Conservation (phyloP, 768 basidiomycete genomes). For the Lenzites betulinus region DNA sequence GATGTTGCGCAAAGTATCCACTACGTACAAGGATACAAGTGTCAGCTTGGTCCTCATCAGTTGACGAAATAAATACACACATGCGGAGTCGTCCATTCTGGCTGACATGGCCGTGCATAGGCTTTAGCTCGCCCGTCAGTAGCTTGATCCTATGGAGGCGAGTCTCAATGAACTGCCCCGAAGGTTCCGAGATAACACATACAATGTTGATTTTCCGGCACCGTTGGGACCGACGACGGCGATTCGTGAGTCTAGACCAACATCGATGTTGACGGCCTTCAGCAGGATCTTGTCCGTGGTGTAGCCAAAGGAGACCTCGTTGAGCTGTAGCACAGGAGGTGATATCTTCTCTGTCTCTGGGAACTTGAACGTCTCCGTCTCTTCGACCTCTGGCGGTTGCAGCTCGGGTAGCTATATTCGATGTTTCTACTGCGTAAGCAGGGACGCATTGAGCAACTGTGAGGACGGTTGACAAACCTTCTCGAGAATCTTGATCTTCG, state of each 20-base stretch:
- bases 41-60: not conserved
- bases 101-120: slow-evolving; percentile 76
- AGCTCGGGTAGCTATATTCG: slow-evolving; percentile 77
- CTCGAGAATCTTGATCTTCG: slow-evolving; percentile 70
- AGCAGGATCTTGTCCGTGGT: slow-evolving; percentile 73
- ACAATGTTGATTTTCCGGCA: slow-evolving; percentile 95
- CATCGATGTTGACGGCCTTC: slow-evolving; percentile 82
- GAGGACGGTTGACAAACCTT: slow-evolving; percentile 49
- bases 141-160: slow-evolving; percentile 79
- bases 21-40: slow-evolving; percentile 40
- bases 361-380: slow-evolving; percentile 95
- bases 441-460: not conserved
- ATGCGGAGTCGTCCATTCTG: slow-evolving; percentile 91
- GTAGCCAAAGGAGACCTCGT: slow-evolving; percentile 91
- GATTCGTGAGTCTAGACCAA: slow-evolving; percentile 92
- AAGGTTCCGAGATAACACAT: slow-evolving; percentile 29
- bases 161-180: not conserved
- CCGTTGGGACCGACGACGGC: slow-evolving; percentile 96
- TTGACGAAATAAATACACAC: slow-evolving; percentile 44
- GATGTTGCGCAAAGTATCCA: slow-evolving; percentile 93
- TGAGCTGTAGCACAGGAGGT: slow-evolving; percentile 90
- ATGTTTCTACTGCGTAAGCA: not conserved
- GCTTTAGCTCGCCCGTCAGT: slow-evolving; percentile 79
- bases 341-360: slow-evolving; percentile 98
- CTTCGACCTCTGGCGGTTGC: slow-evolving; percentile 89